Conservation (phyloP, 148 eudicot genomes). For the Limonium bicolor region DNA sequence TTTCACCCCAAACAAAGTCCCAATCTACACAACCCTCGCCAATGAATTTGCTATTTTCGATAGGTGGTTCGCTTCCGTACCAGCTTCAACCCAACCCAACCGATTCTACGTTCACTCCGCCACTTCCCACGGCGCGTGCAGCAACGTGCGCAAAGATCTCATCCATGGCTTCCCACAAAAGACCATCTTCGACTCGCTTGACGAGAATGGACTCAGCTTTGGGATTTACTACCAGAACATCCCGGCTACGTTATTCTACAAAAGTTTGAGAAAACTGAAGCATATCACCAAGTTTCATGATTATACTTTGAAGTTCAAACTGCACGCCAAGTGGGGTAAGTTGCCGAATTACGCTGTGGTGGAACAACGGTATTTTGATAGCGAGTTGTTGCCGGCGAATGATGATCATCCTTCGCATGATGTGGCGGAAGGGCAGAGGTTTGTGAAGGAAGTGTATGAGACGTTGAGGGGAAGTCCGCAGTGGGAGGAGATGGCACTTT, state of each 20-base stretch:
- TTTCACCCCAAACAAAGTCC: constrained; percentile 51
- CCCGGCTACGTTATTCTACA: constrained; percentile 80
- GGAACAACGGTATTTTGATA: constrained; percentile 78
- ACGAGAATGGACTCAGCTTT: constrained; percentile 59
- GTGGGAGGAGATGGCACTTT: constrained; percentile 83
- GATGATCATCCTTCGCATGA: constrained; percentile 96
- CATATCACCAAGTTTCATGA: constrained; percentile 44
- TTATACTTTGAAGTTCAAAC: constrained; percentile 48
- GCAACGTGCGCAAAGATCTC: constrained; percentile 72
- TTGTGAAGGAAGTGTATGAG: constrained; percentile 95
- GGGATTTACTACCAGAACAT: constrained; percentile 95
- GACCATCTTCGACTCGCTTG: constrained; percentile 83
- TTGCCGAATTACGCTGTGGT: constrained; percentile 73
- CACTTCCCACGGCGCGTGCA: constrained; percentile 88
- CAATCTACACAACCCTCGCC: constrained; percentile 64
- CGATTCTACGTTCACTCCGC: constrained; percentile 93
- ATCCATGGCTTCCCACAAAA: constrained; percentile 81
- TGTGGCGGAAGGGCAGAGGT: constrained; percentile 69
- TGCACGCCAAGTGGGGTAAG: constrained; percentile 44
- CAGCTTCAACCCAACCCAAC: constrained; percentile 98
- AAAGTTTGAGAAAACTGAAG: constrained; percentile 56
- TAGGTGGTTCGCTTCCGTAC: constrained; percentile 97
- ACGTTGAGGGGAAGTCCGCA: constrained; percentile 68
- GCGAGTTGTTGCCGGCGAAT: constrained; percentile 51
- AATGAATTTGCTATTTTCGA: constrained; percentile 77